Evolutionary conservation across 2,329 filamentous ascomycete genomes (phyloP).

Genomic region (Hymenoscyphus infarciens): DNA sequence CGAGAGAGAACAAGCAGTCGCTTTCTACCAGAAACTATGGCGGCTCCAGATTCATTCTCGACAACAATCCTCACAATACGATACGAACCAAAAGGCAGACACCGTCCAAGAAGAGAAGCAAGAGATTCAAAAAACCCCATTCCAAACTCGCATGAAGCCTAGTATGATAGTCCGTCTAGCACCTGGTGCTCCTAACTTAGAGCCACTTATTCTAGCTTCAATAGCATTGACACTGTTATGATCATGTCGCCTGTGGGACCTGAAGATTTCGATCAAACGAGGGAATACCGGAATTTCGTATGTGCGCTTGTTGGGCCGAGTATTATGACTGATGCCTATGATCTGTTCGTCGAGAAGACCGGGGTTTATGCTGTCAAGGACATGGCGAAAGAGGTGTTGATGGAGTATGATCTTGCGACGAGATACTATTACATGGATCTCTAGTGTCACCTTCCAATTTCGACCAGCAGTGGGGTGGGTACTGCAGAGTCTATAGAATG

Average conservation of each 20-base stretch:
- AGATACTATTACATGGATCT: constrained; percentile 40
- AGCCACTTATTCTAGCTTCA: too few relatives aligned
- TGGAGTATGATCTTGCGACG: constrained; percentile 38
- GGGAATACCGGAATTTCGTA: constrained; percentile 31
- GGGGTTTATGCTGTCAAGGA: constrained; percentile 33
- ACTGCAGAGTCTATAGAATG: too few relatives aligned
- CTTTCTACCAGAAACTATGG: constrained; percentile 44
- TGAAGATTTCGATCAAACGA: constrained; percentile 16
- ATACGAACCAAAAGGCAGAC: constrained; percentile 10
- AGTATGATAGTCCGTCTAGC: neutral
- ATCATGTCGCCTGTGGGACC: neutral
- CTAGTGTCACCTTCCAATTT: constrained; percentile 7
- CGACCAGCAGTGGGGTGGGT: too few relatives aligned
- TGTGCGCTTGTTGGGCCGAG: constrained; percentile 39
- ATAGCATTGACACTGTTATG: neutral
- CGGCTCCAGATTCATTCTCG: constrained; percentile 41
- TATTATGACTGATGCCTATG: constrained; percentile 38
- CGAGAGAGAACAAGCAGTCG: constrained; percentile 39
- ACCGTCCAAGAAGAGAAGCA: neutral
- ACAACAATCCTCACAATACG: constrained; percentile 10
- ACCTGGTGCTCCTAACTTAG: too few relatives aligned
- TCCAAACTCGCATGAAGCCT: neutral
- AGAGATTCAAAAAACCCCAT: neutral
- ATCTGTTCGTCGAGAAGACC: constrained; percentile 41
- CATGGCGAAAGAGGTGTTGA: constrained; percentile 41